Base-by-base conservation (phyloP, 306 rosid species). In the Lathyrus aphaca region DNA sequence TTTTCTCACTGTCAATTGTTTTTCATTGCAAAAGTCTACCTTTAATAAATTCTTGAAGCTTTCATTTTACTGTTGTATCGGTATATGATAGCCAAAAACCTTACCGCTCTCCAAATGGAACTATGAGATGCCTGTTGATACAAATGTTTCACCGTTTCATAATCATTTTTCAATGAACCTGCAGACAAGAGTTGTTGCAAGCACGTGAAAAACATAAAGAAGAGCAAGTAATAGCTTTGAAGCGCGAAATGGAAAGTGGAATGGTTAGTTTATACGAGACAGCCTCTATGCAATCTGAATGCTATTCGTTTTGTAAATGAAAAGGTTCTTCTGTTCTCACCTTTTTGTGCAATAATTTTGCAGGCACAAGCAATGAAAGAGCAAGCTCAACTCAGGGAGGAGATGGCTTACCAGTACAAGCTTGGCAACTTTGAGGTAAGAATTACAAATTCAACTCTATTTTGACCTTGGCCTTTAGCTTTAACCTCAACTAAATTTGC, bases 311-410 rank as follows among this genome's bases (percentile, higher is more conserved):
- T 17, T 40, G 32, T 69, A 54, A 32, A 63, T 40, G 32, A n/a
- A 51, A 25, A 55, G 29, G 42, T 25, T 60, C 56, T 25, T 60
- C 56, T 30, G 68, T 43, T 58, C 32, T 64, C 43, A 63, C 32
- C 8, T 67, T 65, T 30, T 5, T 17, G 18, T 70, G 43, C 55
- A 51, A 72, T 79, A 21, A 69, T 48, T 64, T 74, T 42, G 40
- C 88, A 94, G 99, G 99, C 99, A n/a, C 97, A 91, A 64, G 96
- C 99, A 68, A 94, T 94, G 99, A 94, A 94, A 83, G 99, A 91
- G 82, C 97, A 94, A 86, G 96, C 99, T 79, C 97, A 84, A 80
- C 95, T 94, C 19, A 82, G 91, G 82, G 99, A 94, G 86, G 99
- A 94, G 85, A 94, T 94, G 99, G 99, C 97, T 60, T 91, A 91